Evolutionary conservation across 257 asterid genomes (phyloP).

Genomic region (Capsicum rhomboideum): DNA sequence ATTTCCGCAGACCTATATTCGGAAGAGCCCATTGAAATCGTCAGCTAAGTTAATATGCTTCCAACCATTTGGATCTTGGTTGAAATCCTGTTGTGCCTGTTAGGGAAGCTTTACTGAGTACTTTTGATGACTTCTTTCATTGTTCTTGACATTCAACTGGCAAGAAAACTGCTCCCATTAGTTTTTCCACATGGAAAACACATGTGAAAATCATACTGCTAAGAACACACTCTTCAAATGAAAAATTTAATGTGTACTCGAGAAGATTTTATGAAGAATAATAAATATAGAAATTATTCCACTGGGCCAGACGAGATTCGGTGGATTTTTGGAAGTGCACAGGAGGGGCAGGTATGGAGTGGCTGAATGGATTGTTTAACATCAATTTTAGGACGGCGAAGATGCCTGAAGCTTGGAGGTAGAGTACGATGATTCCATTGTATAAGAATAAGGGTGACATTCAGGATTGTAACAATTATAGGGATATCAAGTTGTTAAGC

Average conservation of each 20-base stretch:
- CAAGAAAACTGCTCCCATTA: not conserved
- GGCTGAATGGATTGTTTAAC: too few relatives aligned
- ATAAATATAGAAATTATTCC: not conserved
- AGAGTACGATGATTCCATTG: too few relatives aligned
- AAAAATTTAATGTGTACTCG: not conserved
- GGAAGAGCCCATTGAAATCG: not conserved
- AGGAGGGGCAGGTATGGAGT: too few relatives aligned
- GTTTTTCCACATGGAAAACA: not conserved
- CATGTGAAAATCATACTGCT: not conserved
- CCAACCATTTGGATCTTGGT: not conserved
- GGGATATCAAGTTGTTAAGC: too few relatives aligned
- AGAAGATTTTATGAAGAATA: not conserved
- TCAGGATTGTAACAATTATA: too few relatives aligned
- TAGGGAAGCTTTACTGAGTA: not conserved
- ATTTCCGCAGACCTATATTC: not conserved
- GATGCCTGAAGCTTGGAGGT: too few relatives aligned
- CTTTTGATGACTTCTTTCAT: not conserved
- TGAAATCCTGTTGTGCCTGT: not conserved
- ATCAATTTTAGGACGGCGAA: too few relatives aligned
- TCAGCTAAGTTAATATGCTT: not conserved
- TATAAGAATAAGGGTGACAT: too few relatives aligned
- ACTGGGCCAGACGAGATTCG: too few relatives aligned
- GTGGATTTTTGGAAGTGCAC: too few relatives aligned
- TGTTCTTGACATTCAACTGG: not conserved
- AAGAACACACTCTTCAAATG: not conserved